Percentiles rank a stretch among this genome's conserved stretches.
Conservation (phyloP, 139 green algal species). For the Diplosphaera chodatii region DNA sequence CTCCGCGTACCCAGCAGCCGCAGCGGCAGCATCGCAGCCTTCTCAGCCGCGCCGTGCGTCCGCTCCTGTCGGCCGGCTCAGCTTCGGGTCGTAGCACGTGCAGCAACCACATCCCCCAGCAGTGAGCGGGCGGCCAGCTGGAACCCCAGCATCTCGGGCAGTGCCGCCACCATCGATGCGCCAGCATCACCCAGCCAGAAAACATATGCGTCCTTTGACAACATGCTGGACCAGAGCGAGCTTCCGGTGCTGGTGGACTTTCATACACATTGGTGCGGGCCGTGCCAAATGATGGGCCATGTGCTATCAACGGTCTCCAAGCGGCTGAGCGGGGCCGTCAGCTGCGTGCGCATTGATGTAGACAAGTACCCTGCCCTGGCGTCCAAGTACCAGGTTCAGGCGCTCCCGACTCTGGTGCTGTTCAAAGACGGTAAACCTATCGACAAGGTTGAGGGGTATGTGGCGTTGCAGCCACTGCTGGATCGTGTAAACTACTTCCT, state of each 20-base stretch:
- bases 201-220: slow-evolving; percentile 43
- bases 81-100: too few relatives aligned
- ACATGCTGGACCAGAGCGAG: slow-evolving; percentile 45
- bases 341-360: slow-evolving; percentile 77
- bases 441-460: slow-evolving; percentile 46
- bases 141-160: neutral
- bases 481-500: neutral
- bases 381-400: slow-evolving; percentile 46
- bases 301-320: slow-evolving; percentile 17
- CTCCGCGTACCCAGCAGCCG: too few relatives aligned
- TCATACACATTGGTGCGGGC: slow-evolving; percentile 66
- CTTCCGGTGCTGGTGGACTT: slow-evolving; percentile 73
- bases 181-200: neutral
- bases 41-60: too few relatives aligned
- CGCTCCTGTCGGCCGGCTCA: too few relatives aligned
- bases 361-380: slow-evolving; percentile 72
- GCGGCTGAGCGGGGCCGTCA: slow-evolving; percentile 22
- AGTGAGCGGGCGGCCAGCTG: neutral
- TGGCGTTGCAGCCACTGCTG: neutral
- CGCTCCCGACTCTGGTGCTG: slow-evolving; percentile 64
- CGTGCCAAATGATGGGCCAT: slow-evolving; percentile 59
- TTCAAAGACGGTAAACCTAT: slow-evolving; percentile 56
- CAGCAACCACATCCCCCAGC: neutral
- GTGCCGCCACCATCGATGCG: neutral
- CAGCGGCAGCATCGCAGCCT: too few relatives aligned